Evolutionary conservation across 768 basidiomycete genomes (phyloP).

Genomic region (Vararia minispora): DNA sequence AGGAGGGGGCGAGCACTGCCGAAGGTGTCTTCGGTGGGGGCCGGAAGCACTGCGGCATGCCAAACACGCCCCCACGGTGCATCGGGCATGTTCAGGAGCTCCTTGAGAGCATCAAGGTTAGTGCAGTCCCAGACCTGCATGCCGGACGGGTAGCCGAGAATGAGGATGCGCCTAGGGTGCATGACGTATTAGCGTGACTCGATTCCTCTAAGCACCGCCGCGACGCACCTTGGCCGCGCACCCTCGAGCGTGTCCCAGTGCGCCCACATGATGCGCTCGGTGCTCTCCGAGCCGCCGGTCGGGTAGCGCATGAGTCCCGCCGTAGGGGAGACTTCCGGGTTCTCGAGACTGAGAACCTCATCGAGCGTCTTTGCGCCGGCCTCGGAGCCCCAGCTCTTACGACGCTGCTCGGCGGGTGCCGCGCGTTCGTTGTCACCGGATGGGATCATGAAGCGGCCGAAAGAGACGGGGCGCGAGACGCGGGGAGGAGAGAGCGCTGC

Average conservation of each 20-base stretch:
- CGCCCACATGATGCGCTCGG: constrained; percentile 32
- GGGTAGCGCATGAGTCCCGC: constrained; percentile 17
- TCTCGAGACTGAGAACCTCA: constrained; percentile 16
- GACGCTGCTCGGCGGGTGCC: constrained; percentile 5
- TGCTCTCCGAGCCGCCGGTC: constrained; percentile 16
- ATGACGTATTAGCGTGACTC: no score
- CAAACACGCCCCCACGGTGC: constrained; percentile 23
- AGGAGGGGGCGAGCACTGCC: constrained; percentile 23
- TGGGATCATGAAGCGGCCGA: constrained; percentile 31
- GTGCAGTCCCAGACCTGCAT: constrained; percentile 57
- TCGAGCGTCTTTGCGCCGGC: constrained; percentile 12
- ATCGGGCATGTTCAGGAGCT: constrained; percentile 40
- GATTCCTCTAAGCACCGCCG: no score
- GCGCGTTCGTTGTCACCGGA: constrained; percentile 13
- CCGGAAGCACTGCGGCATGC: constrained; percentile 31
- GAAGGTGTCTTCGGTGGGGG: constrained; percentile 19
- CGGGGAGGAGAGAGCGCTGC: constrained; percentile 37
- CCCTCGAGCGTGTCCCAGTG: constrained; percentile 28
- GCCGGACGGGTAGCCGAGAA: constrained; percentile 41
- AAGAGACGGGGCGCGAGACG: constrained; percentile 37
- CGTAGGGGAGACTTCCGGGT: constrained; percentile 5
- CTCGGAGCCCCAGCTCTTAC: constrained; percentile 10
- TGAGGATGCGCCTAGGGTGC: constrained; percentile 29
- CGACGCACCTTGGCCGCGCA: constrained; percentile 12
- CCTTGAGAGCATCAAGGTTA: constrained; percentile 35